Evolutionary conservation across 2,329 filamentous ascomycete species (phyloP).

Genomic region (Calonectria leucothoes): DNA sequence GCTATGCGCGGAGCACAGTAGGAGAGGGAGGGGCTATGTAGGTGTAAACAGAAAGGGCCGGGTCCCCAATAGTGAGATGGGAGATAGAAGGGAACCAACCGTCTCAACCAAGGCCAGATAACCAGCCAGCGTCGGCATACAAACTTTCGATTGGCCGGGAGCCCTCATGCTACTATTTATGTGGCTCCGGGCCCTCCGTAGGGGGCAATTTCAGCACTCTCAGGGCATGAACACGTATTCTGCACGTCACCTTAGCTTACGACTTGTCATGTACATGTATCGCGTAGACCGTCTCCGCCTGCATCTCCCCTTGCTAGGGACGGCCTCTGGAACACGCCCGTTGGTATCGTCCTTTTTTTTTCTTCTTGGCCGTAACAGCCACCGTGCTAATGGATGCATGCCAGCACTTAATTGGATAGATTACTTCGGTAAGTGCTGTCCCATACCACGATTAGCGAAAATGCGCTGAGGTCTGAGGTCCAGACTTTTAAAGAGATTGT

Average conservation of each 20-base stretch:
- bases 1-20: neutral
- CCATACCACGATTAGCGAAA: neutral
- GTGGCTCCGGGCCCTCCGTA: neutral
- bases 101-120: neutral
- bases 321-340: neutral
- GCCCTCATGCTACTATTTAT: neutral
- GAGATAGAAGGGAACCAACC: neutral
- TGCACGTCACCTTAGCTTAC: conserved; percentile 24
- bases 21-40: neutral
- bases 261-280: conserved; percentile 5
- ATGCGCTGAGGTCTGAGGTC: neutral
- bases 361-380: too few species aligned
- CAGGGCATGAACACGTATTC: conserved; percentile 18
- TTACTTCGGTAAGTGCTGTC: neutral
- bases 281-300: neutral
- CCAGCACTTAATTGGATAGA: neutral
- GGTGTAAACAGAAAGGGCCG: neutral
- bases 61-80: neutral
- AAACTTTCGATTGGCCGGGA: neutral
- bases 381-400: neutral
- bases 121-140: neutral
- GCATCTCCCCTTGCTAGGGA: conserved; percentile 1
- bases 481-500: neutral
- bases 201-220: conserved; percentile 7
- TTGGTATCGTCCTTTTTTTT: neutral